phyloP scores from a whole-genome alignment of 2,329 filamentous ascomycete genomes.

The Colletotrichum australisinense region DNA sequence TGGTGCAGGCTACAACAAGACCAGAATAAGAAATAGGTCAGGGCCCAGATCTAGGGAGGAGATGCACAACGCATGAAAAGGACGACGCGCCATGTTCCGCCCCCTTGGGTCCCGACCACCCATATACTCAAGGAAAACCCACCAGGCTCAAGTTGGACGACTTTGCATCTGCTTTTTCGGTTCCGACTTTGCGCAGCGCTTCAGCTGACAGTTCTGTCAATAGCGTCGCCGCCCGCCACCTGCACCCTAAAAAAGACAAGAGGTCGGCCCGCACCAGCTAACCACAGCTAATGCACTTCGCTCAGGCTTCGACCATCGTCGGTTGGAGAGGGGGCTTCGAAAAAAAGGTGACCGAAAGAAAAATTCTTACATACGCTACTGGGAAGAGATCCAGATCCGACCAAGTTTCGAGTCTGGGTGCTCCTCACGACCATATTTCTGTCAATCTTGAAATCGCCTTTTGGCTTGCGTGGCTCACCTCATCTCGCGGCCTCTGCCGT shows the following conservation, averaged over 20 bases:
- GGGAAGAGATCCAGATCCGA: too few relatives aligned
- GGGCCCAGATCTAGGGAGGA: background rate
- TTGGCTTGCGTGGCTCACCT: background rate
- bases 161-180: background rate
- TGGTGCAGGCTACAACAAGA: too few relatives aligned
- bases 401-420: background rate
- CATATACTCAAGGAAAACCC: background rate
- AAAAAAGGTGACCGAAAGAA: background rate
- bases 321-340: background rate
- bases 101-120: background rate
- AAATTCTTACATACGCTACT: background rate
- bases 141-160: background rate
- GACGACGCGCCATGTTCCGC: background rate
- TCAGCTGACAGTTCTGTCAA: constrained; percentile 19
- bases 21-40: background rate
- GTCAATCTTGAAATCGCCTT: background rate
- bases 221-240: constrained; percentile 21
- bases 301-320: constrained; percentile 2
- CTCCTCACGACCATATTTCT: background rate
- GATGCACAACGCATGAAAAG: background rate
- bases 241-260: background rate
- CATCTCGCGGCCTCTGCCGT: constrained; percentile 28
- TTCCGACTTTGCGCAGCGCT: background rate
- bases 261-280: background rate
- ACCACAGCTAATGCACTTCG: constrained; percentile 6